These are phyloP conservation scores for Pseudisothecium myosuroides DNA, from an alignment of 225 moss, liverwort and hornwort genomes.

Conservation along the genomic window DNA sequence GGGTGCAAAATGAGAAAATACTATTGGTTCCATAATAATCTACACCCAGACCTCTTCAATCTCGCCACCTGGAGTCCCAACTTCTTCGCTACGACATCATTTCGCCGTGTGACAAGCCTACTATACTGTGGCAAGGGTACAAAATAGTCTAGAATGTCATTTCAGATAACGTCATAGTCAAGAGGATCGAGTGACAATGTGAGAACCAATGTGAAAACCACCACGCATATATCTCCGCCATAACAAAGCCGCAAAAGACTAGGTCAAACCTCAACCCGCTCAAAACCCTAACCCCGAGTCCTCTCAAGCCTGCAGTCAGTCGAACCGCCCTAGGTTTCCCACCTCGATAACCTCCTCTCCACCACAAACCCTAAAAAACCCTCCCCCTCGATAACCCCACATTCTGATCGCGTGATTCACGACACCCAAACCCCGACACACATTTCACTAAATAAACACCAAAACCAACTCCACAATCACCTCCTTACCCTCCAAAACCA, in stretches of 20 bases:
- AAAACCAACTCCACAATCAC: background rate
- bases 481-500: background rate
- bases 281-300: constrained; percentile 2
- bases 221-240: background rate
- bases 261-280: background rate
- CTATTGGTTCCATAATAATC: background rate
- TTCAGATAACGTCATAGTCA: background rate
- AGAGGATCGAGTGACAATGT: background rate
- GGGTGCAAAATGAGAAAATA: background rate
- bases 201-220: background rate
- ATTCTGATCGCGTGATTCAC: background rate
- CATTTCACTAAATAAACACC: background rate
- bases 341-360: background rate
- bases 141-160: background rate
- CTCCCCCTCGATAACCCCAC: background rate
- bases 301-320: background rate
- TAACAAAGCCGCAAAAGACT: background rate
- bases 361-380: background rate
- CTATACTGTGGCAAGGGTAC: background rate
- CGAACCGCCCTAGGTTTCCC: background rate
- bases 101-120: background rate
- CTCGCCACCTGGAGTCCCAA: background rate
- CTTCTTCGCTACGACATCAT: background rate
- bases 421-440: background rate
- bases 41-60: background rate